Conservation (phyloP, 768 basidiomycete species). For the Astraeus odoratus region DNA sequence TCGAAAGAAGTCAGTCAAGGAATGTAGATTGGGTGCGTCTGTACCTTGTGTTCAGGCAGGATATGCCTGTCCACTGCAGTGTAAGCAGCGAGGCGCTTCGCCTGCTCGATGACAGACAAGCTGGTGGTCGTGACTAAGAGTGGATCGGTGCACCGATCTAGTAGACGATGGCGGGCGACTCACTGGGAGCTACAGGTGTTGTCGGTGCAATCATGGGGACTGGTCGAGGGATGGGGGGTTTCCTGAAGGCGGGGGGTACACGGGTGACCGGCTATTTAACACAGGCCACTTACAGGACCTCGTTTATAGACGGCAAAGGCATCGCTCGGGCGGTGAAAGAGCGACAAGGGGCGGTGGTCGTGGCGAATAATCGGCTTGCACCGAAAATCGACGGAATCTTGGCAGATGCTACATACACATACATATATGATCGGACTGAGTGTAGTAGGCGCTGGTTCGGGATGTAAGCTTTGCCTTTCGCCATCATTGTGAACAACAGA, state of each 20-base stretch:
- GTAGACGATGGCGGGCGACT: not conserved
- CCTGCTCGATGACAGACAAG: constrained; percentile 58
- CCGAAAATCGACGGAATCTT: not conserved
- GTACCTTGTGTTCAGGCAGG: constrained; percentile 71
- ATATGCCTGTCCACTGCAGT: constrained; percentile 92
- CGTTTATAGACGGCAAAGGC: constrained; percentile 7
- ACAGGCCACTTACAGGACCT: constrained; percentile 12
- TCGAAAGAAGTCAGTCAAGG: constrained; percentile 1
- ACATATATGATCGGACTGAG: too few relatives aligned
- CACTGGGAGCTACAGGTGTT: constrained; percentile 5
- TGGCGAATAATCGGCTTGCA: constrained; percentile 2
- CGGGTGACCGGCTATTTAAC: not conserved
- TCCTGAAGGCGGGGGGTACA: constrained; percentile 7
- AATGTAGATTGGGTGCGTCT: constrained; percentile 11
- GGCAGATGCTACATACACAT: constrained; percentile 8
- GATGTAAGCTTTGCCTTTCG: not conserved
- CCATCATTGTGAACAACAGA: not conserved
- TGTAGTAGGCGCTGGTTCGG: too few relatives aligned
- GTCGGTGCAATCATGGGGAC: constrained; percentile 7
- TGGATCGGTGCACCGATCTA: not conserved
- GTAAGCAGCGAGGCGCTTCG: constrained; percentile 88
- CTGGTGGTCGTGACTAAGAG: constrained; percentile 7
- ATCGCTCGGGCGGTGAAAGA: constrained; percentile 7
- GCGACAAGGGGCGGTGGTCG: not conserved
- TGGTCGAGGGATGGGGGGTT: constrained; percentile 3